A percentile compares a stretch with the other conserved stretches of the same genome.
Evolutionary conservation across 148 eudicot genomes (phyloP).

Genomic region (Spergularia bocconei): DNA sequence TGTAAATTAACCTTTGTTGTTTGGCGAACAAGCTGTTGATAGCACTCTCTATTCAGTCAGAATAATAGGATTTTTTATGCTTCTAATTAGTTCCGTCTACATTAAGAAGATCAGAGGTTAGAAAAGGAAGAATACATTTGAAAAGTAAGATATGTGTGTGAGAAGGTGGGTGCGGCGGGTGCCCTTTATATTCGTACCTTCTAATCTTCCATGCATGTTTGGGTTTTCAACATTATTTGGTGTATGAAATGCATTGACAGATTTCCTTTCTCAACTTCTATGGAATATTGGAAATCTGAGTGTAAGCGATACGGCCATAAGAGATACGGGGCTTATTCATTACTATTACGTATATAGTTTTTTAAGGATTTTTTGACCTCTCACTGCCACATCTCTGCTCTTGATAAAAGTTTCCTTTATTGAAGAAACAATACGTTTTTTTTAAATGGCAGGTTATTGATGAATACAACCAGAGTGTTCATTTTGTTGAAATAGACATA

Average conservation of each 20-base stretch:
- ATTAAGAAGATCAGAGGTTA: not conserved
- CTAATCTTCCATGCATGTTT: not conserved
- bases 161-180: not conserved
- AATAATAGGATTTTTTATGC: not conserved
- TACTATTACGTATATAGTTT: not conserved
- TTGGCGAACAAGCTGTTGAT: slow-evolving; percentile 8
- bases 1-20: not conserved
- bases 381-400: not conserved
- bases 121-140: not conserved
- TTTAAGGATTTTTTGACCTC: not conserved
- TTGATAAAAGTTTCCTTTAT: not conserved
- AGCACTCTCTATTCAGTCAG: not conserved
- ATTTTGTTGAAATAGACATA: slow-evolving; percentile 89
- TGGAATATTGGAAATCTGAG: not conserved
- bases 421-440: not conserved
- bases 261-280: not conserved
- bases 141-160: not conserved
- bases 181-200: too few relatives aligned
- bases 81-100: not conserved
- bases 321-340: not conserved
- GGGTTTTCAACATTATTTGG: not conserved
- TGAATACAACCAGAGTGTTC: slow-evolving; percentile 79
- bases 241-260: not conserved
- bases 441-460: slow-evolving; percentile 77
- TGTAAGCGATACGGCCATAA: not conserved